Percentiles rank a stretch among this genome's conserved stretches.
These are phyloP conservation scores for Plasmodium berghei DNA, from an alignment of 169 alveolate genomes.

Conservation along the genomic window DNA sequence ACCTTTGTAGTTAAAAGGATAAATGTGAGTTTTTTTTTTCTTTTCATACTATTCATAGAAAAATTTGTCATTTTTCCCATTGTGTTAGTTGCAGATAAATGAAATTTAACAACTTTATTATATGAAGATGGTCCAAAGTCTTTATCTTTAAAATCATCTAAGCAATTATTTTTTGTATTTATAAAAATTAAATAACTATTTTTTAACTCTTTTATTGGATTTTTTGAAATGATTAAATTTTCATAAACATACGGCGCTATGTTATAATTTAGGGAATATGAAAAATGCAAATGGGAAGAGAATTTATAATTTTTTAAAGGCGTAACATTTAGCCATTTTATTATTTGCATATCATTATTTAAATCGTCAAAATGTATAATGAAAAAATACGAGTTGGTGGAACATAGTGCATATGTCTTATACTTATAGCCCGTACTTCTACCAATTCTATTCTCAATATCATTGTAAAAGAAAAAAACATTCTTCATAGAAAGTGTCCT, in stretches of 20 bases:
- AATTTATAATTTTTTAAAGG: constrained; percentile 5
- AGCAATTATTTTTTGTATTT: constrained; percentile 16
- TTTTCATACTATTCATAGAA: constrained; percentile 3
- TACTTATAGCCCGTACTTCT: neutral
- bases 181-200: constrained; percentile 65
- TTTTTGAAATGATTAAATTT: constrained; percentile 40
- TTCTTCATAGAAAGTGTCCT: constrained; percentile 53
- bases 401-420: constrained; percentile 68
- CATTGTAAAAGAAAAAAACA: constrained; percentile 43
- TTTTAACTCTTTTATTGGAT: constrained; percentile 57
- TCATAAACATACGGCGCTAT: constrained; percentile 41
- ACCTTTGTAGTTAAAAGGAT: constrained; percentile 31
- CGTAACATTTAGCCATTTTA: constrained; percentile 14
- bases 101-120: neutral
- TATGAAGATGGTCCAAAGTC: neutral
- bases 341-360: constrained; percentile 24
- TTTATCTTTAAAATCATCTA: neutral
- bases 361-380: constrained; percentile 59
- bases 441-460: neutral
- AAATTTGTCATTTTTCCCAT: too few relatives aligned
- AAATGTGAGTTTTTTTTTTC: constrained; percentile 29
- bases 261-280: constrained; percentile 49
- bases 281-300: constrained; percentile 40
- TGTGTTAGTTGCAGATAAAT: too few relatives aligned
- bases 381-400: constrained; percentile 53